Evolutionary conservation across 352 stramenopile species (phyloP).

Genomic region (Vaucheria bursata): DNA sequence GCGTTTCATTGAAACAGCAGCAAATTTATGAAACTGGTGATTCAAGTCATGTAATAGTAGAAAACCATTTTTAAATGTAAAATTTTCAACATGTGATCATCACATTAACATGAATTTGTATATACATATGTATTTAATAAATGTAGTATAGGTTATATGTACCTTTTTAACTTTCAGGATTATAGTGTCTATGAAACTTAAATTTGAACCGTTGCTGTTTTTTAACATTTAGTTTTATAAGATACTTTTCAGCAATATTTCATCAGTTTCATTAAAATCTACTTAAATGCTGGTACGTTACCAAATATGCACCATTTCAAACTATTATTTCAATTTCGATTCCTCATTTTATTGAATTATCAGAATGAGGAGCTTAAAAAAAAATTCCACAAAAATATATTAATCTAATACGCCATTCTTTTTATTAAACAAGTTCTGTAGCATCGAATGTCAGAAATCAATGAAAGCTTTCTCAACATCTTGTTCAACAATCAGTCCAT

Average conservation of each 20-base stretch:
- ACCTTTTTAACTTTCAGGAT: neutral
- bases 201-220: neutral
- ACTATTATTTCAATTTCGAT: neutral
- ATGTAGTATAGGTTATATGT: neutral
- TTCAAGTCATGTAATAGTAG: neutral
- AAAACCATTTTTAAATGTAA: neutral
- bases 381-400: neutral
- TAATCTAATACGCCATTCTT: neutral
- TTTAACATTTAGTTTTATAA: neutral
- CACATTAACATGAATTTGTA: neutral
- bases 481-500: neutral
- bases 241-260: neutral
- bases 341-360: neutral
- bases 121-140: neutral
- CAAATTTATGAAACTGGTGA: neutral
- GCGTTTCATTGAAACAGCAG: neutral
- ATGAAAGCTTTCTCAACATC: neutral
- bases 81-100: neutral
- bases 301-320: neutral
- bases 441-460: neutral
- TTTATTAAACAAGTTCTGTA: no score
- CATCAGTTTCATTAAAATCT: neutral
- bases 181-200: neutral
- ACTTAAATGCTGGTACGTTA: neutral
- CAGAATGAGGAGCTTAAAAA: neutral